Base-by-base conservation (phyloP, 495 filamentous ascomycete species). In the Hyaloscypha hepaticicola region DNA sequence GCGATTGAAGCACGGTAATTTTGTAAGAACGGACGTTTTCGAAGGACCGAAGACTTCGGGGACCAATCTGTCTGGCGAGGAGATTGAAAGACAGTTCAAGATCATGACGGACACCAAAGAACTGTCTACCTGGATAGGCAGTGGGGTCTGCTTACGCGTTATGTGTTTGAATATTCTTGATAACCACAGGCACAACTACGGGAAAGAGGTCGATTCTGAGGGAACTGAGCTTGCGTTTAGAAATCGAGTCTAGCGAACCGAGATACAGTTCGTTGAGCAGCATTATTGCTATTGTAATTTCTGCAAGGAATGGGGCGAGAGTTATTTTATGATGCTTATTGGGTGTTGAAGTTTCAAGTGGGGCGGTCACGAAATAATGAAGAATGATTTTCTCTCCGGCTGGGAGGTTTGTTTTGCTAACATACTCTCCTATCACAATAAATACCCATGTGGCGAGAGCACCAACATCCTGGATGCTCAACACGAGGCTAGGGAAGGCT, bases 11-110 rank as follows among this genome's bases (percentile, higher is more conserved):
- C 60, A 57, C 61, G 2, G 33, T 64, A 19, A 56, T 58, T 7
- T 64, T 64, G n/a, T 25, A 64, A 64, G 57, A 52, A 34, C 9
- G 61, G 61, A 0, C 28, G 61, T 11, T 57, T n/a, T 64, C 31
- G 51, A 64, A 58, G 61, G 61, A 1, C 52, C 52, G 16, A 28
- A 48, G n/a, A 19, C 34, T 64, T 8, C 22, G 38, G 52, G 61
- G 1, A 28, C 16, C 16, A 41, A 57, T n/a, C 33, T 57, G 1
- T 26, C 7, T 11, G 38, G 38, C 12, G 38, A 16, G 16, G 38
- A 19, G 38, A 45, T 19, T 45, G 38, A 19, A 16, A 2, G 19
- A 45, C 38, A 16, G 19, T 45, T 45, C 11, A 45, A 8, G 38
- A 45, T 16, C 16, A 19, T 16, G 38, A 45, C 19, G 38, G 38